Evolutionary conservation across 805 yeast genomes (phyloP).

Genomic region (Limtongozyma cylindracea): DNA sequence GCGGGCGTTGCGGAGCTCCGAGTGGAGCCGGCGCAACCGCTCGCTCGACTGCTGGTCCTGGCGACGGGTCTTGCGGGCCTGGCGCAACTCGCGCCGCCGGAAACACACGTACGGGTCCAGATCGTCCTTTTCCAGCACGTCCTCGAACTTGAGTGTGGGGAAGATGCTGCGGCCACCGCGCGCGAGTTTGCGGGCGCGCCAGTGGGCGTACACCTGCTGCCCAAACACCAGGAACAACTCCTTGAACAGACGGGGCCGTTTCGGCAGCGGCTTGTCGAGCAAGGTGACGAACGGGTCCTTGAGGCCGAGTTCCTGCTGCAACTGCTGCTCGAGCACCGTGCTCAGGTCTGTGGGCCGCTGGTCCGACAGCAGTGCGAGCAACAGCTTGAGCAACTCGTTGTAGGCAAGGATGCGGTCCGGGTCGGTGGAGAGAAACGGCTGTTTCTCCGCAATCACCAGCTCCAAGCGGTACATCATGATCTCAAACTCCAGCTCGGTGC

Average conservation of each 20-base stretch:
- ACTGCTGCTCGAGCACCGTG: constrained; percentile 25
- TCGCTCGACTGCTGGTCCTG: constrained; percentile 83
- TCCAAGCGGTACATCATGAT: constrained; percentile 51
- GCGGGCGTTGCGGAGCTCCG: constrained; percentile 55
- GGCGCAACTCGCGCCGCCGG: constrained; percentile 85
- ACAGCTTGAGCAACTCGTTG: constrained; percentile 36
- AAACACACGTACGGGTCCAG: constrained; percentile 89
- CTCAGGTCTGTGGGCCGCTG: constrained; percentile 17
- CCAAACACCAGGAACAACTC: constrained; percentile 36
- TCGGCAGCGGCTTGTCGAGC: constrained; percentile 18
- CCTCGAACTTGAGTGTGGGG: constrained; percentile 66
- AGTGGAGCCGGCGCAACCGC: constrained; percentile 44
- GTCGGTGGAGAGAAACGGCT: constrained; percentile 74
- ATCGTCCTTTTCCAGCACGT: constrained; percentile 66
- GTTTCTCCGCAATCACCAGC: constrained; percentile 46
- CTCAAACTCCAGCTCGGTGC: constrained; percentile 77
- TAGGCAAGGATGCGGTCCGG: constrained; percentile 50
- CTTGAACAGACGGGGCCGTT: constrained; percentile 16
- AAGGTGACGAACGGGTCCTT: constrained; percentile 33
- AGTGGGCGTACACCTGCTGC: constrained; percentile 44
- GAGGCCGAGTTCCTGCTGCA: constrained; percentile 28
- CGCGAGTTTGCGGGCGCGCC: constrained; percentile 50
- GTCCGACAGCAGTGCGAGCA: constrained; percentile 9
- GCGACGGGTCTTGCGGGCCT: constrained; percentile 86
- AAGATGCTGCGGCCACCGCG: constrained; percentile 45